Conservation (phyloP, 768 basidiomycete species). For the Xerocomellus dryophilus region DNA sequence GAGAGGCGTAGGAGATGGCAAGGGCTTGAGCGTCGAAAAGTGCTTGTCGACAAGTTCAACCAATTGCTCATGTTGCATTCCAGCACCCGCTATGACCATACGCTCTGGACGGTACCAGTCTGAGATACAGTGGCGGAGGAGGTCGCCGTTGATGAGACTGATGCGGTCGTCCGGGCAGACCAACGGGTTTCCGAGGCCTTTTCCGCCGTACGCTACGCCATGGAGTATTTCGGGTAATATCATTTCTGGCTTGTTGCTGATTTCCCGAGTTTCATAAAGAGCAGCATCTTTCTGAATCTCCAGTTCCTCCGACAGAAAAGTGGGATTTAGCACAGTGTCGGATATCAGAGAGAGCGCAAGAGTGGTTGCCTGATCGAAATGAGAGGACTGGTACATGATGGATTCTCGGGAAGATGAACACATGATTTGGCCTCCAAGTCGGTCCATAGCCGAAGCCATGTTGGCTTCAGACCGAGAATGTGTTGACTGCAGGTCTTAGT, state of each 20-base stretch:
- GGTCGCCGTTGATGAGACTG: constrained; percentile 55
- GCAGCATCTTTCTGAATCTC: constrained; percentile 83
- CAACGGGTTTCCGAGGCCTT: constrained; percentile 85
- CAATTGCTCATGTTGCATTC: constrained; percentile 85
- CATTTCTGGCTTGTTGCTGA: constrained; percentile 86
- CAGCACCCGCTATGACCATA: constrained; percentile 94
- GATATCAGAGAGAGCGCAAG: constrained; percentile 84
- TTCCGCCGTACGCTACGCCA: constrained; percentile 72
- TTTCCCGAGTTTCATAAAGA: constrained; percentile 86
- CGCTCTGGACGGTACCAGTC: constrained; percentile 92
- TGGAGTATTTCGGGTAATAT: constrained; percentile 90
- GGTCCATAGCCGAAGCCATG: constrained; percentile 79
- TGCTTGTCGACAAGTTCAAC: constrained; percentile 82
- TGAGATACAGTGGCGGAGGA: constrained; percentile 61
- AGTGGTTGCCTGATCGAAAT: constrained; percentile 81
- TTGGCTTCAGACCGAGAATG: constrained; percentile 63
- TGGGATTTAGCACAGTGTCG: constrained; percentile 82
- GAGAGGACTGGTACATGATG: constrained; percentile 97
- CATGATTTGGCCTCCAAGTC: constrained; percentile 87
- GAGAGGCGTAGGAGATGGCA: constrained; percentile 21
- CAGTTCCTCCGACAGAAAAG: constrained; percentile 75
- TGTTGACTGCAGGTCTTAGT: constrained; percentile 56
- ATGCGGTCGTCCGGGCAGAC: constrained; percentile 87
- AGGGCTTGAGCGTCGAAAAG: constrained; percentile 65
- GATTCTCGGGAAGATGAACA: constrained; percentile 90